Percentiles rank a stretch among this genome's conserved stretches.
phyloP scores from a whole-genome alignment of 345 rosid genomes.

The Psidium friedrichsthalianum region DNA sequence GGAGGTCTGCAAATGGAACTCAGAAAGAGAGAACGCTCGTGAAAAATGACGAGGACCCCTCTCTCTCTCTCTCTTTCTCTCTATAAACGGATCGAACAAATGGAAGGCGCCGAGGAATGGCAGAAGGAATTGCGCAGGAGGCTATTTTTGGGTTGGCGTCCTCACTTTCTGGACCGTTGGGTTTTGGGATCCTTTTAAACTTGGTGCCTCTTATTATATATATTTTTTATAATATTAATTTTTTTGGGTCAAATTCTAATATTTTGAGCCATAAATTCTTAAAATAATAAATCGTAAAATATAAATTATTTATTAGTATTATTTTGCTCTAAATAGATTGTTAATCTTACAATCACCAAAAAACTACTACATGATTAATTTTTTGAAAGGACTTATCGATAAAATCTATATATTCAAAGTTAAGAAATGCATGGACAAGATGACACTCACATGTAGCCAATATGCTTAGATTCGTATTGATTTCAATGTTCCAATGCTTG shows the following conservation, averaged over 20 bases:
- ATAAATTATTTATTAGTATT: too few species aligned
- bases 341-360: too few species aligned
- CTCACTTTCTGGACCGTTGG: neutral
- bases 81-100: neutral
- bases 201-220: neutral
- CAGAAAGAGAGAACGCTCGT: neutral
- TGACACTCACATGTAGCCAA: neutral
- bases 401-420: neutral
- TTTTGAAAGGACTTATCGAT: accelerated
- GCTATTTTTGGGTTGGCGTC: neutral
- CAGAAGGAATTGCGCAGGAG: neutral
- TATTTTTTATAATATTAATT: neutral
- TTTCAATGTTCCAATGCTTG: neutral
- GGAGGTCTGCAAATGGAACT: neutral
- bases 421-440: neutral
- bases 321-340: too few species aligned
- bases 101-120: neutral
- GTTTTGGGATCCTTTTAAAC: neutral
- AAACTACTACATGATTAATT: too few species aligned
- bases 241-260: neutral
- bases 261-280: too few species aligned
- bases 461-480: neutral
- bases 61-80: neutral
- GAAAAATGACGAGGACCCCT: neutral
- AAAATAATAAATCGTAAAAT: too few species aligned